These are phyloP conservation scores for Asclepias syriaca DNA, from an alignment of 257 asterid genomes.

Conservation along the genomic window DNA sequence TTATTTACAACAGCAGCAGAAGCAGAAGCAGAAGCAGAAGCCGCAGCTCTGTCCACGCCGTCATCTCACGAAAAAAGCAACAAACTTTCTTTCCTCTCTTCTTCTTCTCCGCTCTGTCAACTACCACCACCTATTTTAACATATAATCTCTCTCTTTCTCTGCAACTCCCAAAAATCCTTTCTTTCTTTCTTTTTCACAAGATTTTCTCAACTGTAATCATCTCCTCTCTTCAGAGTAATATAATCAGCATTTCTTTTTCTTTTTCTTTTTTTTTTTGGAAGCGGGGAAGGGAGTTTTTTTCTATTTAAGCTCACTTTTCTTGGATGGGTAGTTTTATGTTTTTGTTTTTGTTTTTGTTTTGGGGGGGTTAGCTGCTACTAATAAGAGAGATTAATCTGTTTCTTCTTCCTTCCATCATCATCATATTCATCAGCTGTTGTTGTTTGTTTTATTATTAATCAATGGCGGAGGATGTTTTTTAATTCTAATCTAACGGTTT, in stretches of 20 bases:
- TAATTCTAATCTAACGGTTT: slow-evolving; percentile 30
- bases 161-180: slow-evolving; percentile 9
- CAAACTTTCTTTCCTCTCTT: slow-evolving; percentile 6
- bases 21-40: too few species aligned
- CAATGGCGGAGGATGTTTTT: slow-evolving; percentile 31
- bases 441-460: too few species aligned
- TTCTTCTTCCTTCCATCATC: slow-evolving; percentile 4
- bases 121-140: slow-evolving; percentile 20
- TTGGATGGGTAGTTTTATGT: background rate
- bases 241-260: background rate
- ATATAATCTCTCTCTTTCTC: slow-evolving; percentile 1
- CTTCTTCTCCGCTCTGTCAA: background rate
- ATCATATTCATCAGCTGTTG: background rate
- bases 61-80: slow-evolving; percentile 61
- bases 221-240: background rate
- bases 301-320: background rate
- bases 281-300: background rate
- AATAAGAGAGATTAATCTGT: slow-evolving; percentile 2
- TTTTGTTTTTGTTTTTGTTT: background rate
- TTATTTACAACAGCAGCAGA: slow-evolving; percentile 11
- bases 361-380: background rate
- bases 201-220: background rate
- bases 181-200: slow-evolving; percentile 7
- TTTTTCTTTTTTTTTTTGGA: background rate
- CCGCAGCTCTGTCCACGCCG: slow-evolving; percentile 86